Evolutionary conservation across 345 rosid species (phyloP).

Genomic region (Laguncularia racemosa): DNA sequence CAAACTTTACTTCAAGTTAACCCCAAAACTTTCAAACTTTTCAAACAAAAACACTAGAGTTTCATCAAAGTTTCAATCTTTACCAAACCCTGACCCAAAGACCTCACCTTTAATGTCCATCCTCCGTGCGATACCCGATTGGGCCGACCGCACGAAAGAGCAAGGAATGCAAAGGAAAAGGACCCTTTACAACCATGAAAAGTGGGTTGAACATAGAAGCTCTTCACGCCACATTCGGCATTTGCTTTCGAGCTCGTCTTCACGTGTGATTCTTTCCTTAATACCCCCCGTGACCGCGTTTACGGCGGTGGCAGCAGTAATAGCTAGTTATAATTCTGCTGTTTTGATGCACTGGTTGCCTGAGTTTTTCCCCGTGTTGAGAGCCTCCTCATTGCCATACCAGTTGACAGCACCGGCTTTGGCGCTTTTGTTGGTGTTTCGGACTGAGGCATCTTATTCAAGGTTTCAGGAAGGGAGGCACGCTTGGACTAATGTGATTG

Average conservation of each 20-base stretch:
- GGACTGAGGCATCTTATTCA: constrained; percentile 95
- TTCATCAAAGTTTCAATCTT: constrained; percentile 15
- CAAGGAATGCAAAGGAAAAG: constrained; percentile 71
- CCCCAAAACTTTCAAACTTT: constrained; percentile 1
- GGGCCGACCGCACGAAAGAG: constrained; percentile 82
- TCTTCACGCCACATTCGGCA: constrained; percentile 82
- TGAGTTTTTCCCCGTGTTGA: constrained; percentile 50
- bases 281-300: constrained; percentile 82
- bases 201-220: constrained; percentile 85
- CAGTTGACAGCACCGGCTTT: constrained; percentile 87
- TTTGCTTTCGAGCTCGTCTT: constrained; percentile 55
- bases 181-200: constrained; percentile 66
- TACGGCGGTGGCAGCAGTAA: constrained; percentile 48
- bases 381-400: constrained; percentile 79
- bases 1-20: constrained; percentile 19
- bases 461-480: constrained; percentile 76
- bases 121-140: constrained; percentile 65
- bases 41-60: neutral
- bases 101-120: constrained; percentile 36
- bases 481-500: constrained; percentile 75
- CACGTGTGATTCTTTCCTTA: constrained; percentile 77
- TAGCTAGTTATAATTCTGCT: constrained; percentile 71
- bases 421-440: constrained; percentile 81
- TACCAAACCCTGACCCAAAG: constrained; percentile 12
- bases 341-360: constrained; percentile 56